Base-by-base conservation (phyloP, 1,284 basidiomycete genomes). In the Trichosporon coremiiforme region DNA sequence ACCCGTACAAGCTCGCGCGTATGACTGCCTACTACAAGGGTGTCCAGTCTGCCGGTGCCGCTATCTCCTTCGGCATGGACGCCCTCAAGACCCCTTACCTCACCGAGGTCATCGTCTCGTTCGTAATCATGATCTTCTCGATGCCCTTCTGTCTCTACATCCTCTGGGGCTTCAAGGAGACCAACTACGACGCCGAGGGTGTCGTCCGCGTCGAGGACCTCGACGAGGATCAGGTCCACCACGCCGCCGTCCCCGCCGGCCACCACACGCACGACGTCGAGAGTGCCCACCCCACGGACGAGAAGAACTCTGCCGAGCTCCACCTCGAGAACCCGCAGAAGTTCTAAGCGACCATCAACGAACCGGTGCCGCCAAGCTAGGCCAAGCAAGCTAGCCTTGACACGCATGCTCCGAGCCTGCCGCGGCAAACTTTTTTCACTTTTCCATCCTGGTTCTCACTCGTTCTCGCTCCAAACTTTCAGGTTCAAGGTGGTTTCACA, bases 31-130 rank as follows among this genome's bases (percentile, higher is more conserved):
- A 80, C 69, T 82, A 83, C 79, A 84, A 82, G 73, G 82, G 78
- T 38, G 72, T 82, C 33, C 80, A 82, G 70, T 78, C 76, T 12
- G 80, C 80, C 65, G 86, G 85, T 29, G 69, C 79, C 6, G 85
- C 78, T 81, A 45, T 86, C 80, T 83, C 82, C 31, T 87, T 85
- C 74, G 86, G 85, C 33, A 86, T 87, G 85, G 86, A 87, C 76
- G 86, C 86, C 3, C 83, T 85, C 41, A 66, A 72, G 64, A 79
- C 79, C 4, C 74, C 77, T 3, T 80, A 77, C 73, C 69, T 82
- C 25, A 79, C 76, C 57, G 78, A 82, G 68, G 74, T 75, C 68
- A 71, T 80, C 45, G 78, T 79, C 20, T 78, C 77, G 12, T 79
- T 76, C 68, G 64, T 76, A 47, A 71, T 81, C 68, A 74, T 79